phyloP scores from a whole-genome alignment of 108 stramenopile genomes.

The Nitzschia sp. region DNA sequence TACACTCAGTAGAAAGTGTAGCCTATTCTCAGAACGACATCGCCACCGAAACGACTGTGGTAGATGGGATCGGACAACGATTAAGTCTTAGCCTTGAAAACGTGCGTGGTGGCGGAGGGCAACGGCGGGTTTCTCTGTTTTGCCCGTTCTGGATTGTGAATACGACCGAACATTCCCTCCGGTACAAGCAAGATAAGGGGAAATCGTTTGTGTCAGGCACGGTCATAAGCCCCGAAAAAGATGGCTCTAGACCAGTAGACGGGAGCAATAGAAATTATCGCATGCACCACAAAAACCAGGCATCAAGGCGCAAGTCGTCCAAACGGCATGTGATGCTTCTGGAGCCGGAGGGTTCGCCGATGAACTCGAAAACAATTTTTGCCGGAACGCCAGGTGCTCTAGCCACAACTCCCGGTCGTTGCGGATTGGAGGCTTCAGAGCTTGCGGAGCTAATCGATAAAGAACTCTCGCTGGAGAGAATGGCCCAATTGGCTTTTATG shows the following conservation, averaged over 20 bases:
- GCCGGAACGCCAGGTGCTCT: slow-evolving; percentile 79
- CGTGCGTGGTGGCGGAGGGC: slow-evolving; percentile 87
- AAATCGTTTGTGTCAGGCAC: slow-evolving; percentile 71
- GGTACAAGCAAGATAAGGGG: slow-evolving; percentile 84
- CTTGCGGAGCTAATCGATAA: slow-evolving; percentile 59
- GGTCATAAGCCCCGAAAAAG: slow-evolving; percentile 50
- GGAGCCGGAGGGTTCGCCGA: slow-evolving; percentile 16
- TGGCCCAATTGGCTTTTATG: slow-evolving; percentile 87
- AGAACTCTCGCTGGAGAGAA: slow-evolving; percentile 69
- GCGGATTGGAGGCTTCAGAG: slow-evolving; percentile 31
- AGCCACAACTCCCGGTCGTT: slow-evolving; percentile 34
- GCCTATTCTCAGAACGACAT: slow-evolving; percentile 51
- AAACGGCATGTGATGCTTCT: not conserved
- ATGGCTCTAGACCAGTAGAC: slow-evolving; percentile 69
- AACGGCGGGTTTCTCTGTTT: slow-evolving; percentile 80
- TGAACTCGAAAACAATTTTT: slow-evolving; percentile 60
- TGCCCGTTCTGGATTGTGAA: slow-evolving; percentile 96
- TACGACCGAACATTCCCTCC: slow-evolving; percentile 85
- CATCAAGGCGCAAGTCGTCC: slow-evolving; percentile 14
- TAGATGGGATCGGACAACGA: slow-evolving; percentile 88
- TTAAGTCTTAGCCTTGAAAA: slow-evolving; percentile 86
- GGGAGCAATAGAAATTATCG: slow-evolving; percentile 56
- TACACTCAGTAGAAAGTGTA: slow-evolving; percentile 37
- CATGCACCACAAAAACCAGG: slow-evolving; percentile 10
- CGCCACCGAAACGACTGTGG: slow-evolving; percentile 74